These are phyloP conservation scores for Peterozyma xylosa DNA, from an alignment of 805 yeast genomes.

Conservation along the genomic window DNA sequence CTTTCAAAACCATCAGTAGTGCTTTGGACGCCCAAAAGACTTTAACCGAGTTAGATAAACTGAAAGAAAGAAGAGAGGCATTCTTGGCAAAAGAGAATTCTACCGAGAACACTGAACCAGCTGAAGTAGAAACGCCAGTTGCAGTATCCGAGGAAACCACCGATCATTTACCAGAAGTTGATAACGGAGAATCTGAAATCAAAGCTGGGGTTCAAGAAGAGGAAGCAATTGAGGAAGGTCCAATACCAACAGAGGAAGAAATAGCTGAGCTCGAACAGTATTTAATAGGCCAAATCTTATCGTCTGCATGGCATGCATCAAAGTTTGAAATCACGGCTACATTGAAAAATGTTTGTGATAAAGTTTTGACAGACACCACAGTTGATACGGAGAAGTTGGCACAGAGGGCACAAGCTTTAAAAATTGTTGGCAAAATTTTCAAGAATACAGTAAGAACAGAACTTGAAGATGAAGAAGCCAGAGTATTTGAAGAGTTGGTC, in stretches of 20 bases:
- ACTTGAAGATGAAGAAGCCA: constrained; percentile 89
- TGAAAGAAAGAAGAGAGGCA: constrained; percentile 45
- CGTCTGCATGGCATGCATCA: constrained; percentile 94
- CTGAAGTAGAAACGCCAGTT: neutral
- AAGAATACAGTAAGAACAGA: constrained; percentile 60
- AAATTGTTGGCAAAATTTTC: constrained; percentile 66
- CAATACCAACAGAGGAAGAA: constrained; percentile 44
- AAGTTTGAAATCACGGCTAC: constrained; percentile 77
- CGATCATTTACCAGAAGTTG: constrained; percentile 2
- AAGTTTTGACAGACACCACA: constrained; percentile 60
- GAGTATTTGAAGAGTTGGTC: constrained; percentile 86
- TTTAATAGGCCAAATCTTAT: constrained; percentile 82
- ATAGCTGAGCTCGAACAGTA: constrained; percentile 70
- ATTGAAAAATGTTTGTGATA: constrained; percentile 76
- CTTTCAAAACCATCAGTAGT: constrained; percentile 71
- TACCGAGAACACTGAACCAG: constrained; percentile 3
- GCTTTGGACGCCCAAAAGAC: constrained; percentile 85
- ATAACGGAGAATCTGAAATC: constrained; percentile 19
- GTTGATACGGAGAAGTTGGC: constrained; percentile 55
- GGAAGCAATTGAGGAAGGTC: constrained; percentile 17
- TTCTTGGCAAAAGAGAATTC: constrained; percentile 16
- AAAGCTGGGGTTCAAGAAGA: constrained; percentile 14
- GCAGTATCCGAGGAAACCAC: constrained; percentile 1
- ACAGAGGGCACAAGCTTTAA: constrained; percentile 73
- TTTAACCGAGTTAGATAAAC: constrained; percentile 65